Evolutionary conservation across 2,329 filamentous ascomycete species (phyloP).

Genomic region (Clathrospora elynae): DNA sequence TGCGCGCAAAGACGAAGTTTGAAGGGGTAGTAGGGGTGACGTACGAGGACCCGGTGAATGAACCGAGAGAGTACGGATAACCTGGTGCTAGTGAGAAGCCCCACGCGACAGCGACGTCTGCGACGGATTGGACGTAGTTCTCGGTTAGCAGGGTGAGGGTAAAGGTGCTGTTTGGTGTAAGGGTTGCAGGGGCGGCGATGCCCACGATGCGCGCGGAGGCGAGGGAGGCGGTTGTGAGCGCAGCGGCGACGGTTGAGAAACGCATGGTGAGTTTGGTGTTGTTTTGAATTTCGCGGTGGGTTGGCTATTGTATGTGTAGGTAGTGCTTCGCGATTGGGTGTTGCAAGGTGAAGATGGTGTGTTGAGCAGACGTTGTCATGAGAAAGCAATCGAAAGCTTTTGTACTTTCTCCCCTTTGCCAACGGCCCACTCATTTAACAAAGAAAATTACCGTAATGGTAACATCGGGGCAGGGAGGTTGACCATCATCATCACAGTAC

Average conservation of each 20-base stretch:
- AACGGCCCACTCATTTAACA: no score
- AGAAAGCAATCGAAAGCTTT: no score
- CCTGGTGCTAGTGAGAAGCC: conserved; percentile 40
- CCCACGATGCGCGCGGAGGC: conserved; percentile 52
- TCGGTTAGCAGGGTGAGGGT: conserved; percentile 49
- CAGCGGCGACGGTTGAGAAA: conserved; percentile 20
- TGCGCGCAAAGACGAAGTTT: no score
- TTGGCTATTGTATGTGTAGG: background rate
- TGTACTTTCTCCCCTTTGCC: no score
- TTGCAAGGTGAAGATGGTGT: background rate
- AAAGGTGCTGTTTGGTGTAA: conserved; percentile 49
- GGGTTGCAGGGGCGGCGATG: conserved; percentile 51
- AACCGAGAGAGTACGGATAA: conserved; percentile 40
- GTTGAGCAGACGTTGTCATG: no score
- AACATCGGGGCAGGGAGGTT: no score
- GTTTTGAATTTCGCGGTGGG: background rate
- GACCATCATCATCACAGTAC: no score
- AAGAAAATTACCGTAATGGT: background rate
- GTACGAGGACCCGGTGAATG: conserved; percentile 38
- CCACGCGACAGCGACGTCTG: conserved; percentile 54
- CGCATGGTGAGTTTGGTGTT: conserved; percentile 17
- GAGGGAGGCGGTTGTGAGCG: conserved; percentile 19
- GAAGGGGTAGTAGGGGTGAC: no score
- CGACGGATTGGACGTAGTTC: conserved; percentile 54
- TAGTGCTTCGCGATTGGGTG: background rate